phyloP scores from a whole-genome alignment of 148 eudicot species.

The Chenopodium formosanum region DNA sequence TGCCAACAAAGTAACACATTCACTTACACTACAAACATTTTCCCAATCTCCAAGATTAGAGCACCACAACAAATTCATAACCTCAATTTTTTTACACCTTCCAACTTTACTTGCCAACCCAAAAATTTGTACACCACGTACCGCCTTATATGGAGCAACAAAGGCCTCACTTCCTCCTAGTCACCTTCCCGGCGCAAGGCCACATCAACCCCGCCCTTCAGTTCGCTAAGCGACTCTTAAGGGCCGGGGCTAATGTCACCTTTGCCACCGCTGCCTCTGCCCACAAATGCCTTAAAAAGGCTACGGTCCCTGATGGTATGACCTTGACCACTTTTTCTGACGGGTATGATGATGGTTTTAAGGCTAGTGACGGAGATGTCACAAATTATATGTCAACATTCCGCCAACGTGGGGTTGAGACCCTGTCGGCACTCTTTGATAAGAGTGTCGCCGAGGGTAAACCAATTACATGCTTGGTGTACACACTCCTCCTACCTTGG shows the following conservation, averaged over 20 bases:
- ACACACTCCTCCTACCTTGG: slow-evolving; percentile 58
- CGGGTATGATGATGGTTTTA: slow-evolving; percentile 46
- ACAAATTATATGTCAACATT: slow-evolving; percentile 18
- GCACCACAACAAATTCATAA: background rate
- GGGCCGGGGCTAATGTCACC: slow-evolving; percentile 40
- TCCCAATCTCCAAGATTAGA: background rate
- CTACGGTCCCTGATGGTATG: slow-evolving; percentile 29
- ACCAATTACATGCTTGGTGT: slow-evolving; percentile 46
- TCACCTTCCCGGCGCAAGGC: slow-evolving; percentile 50
- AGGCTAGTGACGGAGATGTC: slow-evolving; percentile 14
- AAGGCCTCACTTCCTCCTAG: slow-evolving; percentile 44
- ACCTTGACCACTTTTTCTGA: slow-evolving; percentile 43
- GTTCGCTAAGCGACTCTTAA: slow-evolving; percentile 42
- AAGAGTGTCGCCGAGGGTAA: slow-evolving; percentile 37
- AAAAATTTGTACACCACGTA: background rate
- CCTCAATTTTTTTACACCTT: background rate
- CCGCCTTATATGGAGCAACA: slow-evolving; percentile 23
- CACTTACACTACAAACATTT: background rate
- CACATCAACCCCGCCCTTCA: slow-evolving; percentile 63
- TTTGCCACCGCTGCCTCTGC: slow-evolving; percentile 40
- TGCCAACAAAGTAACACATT: slow-evolving; percentile 2
- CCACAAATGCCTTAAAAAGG: slow-evolving; percentile 21
- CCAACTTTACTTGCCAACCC: background rate
- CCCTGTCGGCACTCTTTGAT: slow-evolving; percentile 25
- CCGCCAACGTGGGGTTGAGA: slow-evolving; percentile 26